Evolutionary conservation across 768 basidiomycete species (phyloP).

Genomic region (Lyophyllum semitale): DNA sequence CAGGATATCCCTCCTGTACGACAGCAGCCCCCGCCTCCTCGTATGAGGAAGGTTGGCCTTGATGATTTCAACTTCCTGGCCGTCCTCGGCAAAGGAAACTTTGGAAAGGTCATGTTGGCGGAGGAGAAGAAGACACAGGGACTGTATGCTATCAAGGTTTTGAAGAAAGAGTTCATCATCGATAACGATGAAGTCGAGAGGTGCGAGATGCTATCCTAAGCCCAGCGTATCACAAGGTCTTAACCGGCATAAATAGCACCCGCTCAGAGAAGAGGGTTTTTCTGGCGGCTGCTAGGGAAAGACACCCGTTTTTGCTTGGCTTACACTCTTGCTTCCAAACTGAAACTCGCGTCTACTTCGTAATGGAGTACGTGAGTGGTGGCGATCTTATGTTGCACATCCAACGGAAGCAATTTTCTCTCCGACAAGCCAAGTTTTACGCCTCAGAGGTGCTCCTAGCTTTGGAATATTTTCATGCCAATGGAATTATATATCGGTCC

Average conservation of each 20-base stretch:
- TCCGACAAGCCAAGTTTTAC: slow-evolving; percentile 98
- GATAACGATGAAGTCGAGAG: slow-evolving; percentile 99
- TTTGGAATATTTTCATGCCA: slow-evolving; percentile 95
- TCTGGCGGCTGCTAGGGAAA: slow-evolving; percentile 92
- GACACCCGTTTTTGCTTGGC: slow-evolving; percentile 96
- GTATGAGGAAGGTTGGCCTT: slow-evolving; percentile 87
- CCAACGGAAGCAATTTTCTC: slow-evolving; percentile 97
- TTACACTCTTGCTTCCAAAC: slow-evolving; percentile 99
- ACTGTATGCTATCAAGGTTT: slow-evolving; percentile 98
- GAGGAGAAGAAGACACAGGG: slow-evolving; percentile 93
- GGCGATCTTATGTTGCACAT: slow-evolving; percentile 99
- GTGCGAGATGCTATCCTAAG: slow-evolving; percentile 37
- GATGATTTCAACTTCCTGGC: slow-evolving; percentile 99
- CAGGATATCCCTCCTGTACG: slow-evolving; percentile 36
- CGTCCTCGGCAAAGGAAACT: slow-evolving; percentile 98
- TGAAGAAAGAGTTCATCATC: slow-evolving; percentile 99
- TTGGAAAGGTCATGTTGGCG: slow-evolving; percentile 99
- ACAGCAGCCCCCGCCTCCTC: slow-evolving; percentile 32
- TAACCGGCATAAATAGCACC: slow-evolving; percentile 57
- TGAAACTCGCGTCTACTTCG: slow-evolving; percentile 98
- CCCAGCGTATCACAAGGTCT: slow-evolving; percentile 7
- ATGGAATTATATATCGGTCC: slow-evolving; percentile 98
- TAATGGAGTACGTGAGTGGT: slow-evolving; percentile 99
- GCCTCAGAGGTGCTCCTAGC: slow-evolving; percentile 96
- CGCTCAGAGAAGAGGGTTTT: slow-evolving; percentile 99